Conservation (phyloP, 106 monocot genomes). For the Acanthochlamys bracteata region DNA sequence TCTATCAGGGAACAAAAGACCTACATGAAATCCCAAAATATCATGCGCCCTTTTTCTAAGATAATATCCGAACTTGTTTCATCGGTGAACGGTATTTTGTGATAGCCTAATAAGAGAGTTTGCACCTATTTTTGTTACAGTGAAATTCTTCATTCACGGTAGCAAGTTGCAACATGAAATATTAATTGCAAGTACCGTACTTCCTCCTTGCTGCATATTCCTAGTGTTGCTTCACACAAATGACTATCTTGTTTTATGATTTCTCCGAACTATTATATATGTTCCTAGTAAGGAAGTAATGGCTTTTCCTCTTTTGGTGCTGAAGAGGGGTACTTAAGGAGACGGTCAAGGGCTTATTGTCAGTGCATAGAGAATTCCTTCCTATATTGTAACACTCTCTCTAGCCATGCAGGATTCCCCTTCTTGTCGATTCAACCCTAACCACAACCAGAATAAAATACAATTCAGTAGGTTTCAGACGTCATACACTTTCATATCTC, state of each 20-base stretch:
- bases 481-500: conserved; percentile 5
- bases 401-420: conserved; percentile 14
- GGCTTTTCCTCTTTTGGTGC: conserved; percentile 1
- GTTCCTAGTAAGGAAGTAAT: conserved; percentile 1
- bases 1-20: no score
- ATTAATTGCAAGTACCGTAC: no score
- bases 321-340: conserved; percentile 1
- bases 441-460: conserved; percentile 10
- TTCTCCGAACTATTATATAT: conserved; percentile 4
- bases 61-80: no score
- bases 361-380: not conserved
- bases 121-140: no score
- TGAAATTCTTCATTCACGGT: no score
- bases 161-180: no score
- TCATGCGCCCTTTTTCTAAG: no score
- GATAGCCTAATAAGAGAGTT: no score
- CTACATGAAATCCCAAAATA: no score
- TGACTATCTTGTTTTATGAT: conserved; percentile 11
- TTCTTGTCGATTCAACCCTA: conserved; percentile 8
- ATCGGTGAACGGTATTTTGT: no score
- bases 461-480: not conserved
- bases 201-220: conserved; percentile 9
- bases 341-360: conserved; percentile 14
- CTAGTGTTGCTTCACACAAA: conserved; percentile 20
- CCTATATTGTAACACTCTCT: not conserved